phyloP scores from a whole-genome alignment of 2,329 filamentous ascomycete species.

The Sclerotinia subarctica region DNA sequence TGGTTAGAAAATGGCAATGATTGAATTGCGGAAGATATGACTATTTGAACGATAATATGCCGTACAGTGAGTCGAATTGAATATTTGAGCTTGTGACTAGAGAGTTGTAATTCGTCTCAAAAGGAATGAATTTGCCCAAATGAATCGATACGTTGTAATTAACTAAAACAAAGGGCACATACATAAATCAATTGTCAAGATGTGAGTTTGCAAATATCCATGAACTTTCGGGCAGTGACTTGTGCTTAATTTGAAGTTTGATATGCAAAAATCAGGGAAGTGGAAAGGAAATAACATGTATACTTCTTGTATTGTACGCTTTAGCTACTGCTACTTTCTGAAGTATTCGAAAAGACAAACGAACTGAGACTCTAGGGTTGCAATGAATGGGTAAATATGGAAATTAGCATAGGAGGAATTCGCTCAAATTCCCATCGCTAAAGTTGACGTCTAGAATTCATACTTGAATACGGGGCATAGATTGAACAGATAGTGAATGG shows the following conservation, averaged over 20 bases:
- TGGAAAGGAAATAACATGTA: neutral
- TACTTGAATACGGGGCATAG: neutral
- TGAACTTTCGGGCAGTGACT: slow-evolving; percentile 8
- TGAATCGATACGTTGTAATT: no score
- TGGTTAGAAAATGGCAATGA: neutral
- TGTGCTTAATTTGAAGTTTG: neutral
- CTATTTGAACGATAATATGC: neutral
- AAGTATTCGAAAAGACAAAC: neutral
- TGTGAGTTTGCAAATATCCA: neutral
- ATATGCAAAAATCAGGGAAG: neutral
- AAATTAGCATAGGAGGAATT: neutral
- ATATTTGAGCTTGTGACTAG: neutral
- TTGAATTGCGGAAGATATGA: neutral
- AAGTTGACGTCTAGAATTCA: neutral
- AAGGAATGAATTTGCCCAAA: neutral
- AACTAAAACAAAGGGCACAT: neutral
- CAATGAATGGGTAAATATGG: neutral
- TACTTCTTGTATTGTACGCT: neutral
- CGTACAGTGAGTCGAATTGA: neutral
- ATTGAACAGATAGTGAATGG: neutral
- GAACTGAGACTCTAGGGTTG: neutral
- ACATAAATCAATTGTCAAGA: neutral
- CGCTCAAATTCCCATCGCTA: neutral
- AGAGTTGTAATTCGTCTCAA: neutral
- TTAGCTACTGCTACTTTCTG: neutral